A percentile compares a stretch with the other conserved stretches of the same genome.
phyloP scores from a whole-genome alignment of 129 eudicot genomes.

The Centaurea solstitialis region DNA sequence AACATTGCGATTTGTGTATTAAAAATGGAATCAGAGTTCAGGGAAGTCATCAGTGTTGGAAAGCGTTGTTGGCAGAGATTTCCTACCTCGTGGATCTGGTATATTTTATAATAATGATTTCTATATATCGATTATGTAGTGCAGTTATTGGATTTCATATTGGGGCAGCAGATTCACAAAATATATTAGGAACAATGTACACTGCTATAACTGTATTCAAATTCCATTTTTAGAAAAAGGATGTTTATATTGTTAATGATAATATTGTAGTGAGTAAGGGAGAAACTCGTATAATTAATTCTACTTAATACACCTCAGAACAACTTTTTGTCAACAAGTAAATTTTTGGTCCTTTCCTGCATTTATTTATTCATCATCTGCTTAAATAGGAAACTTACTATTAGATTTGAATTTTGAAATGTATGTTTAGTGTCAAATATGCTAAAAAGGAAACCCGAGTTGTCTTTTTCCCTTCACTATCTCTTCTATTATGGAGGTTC shows the following conservation, averaged over 20 bases:
- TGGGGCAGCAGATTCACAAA: neutral
- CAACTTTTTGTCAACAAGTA: neutral
- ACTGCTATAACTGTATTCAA: conserved; percentile 3
- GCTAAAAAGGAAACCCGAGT: neutral
- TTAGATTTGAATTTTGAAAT: neutral
- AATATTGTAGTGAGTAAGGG: neutral
- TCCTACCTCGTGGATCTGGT: conserved; percentile 99
- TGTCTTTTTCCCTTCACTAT: neutral
- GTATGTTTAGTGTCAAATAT: neutral
- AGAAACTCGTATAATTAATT: neutral
- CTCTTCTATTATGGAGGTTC: conserved; percentile 2
- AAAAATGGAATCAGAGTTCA: conserved; percentile 55
- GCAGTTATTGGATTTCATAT: neutral
- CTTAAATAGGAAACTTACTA: neutral
- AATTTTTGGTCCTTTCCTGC: neutral
- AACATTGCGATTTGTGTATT: conserved; percentile 2
- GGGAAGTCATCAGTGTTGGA: conserved; percentile 97
- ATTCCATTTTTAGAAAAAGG: neutral
- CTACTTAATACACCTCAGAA: neutral
- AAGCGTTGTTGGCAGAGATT: conserved; percentile 96
- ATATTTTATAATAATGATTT: conserved; percentile 7
- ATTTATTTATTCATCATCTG: neutral
- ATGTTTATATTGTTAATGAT: conserved; percentile 5
- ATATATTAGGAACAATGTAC: neutral
- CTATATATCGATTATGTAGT: neutral